Conservation (phyloP, 345 rosid genomes). For the Ailanthus altissimus region DNA sequence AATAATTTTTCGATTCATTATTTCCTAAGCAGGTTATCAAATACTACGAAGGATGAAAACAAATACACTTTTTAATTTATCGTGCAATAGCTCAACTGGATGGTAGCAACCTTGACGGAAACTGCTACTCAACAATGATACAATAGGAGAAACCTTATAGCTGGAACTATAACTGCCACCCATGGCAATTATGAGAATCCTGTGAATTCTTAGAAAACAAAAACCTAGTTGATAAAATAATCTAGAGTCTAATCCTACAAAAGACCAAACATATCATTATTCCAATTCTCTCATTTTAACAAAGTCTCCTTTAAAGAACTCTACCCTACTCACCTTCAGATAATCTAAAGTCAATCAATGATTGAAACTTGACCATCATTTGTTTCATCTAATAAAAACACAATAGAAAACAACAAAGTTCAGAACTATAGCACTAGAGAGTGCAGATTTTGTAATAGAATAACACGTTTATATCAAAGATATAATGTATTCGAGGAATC, state of each 20-base stretch:
- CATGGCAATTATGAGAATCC: neutral
- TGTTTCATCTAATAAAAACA: too few species aligned
- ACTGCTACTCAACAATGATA: conserved; percentile 1
- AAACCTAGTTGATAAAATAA: neutral
- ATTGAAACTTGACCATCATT: too few species aligned
- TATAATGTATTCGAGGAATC: too few species aligned
- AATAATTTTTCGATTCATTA: neutral
- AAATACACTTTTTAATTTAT: neutral
- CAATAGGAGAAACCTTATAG: neutral
- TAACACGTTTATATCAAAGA: too few species aligned
- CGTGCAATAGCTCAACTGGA: neutral
- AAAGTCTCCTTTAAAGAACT: too few species aligned
- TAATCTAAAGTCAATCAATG: too few species aligned
- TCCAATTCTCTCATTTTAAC: neutral
- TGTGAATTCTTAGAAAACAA: neutral
- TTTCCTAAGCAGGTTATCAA: neutral
- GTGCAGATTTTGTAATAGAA: too few species aligned
- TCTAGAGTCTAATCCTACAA: neutral
- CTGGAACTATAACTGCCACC: neutral
- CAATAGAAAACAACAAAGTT: too few species aligned
- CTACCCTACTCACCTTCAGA: too few species aligned
- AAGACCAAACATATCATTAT: neutral
- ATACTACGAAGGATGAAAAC: neutral
- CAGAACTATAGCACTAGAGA: too few species aligned
- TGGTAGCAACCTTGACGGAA: too few species aligned